A percentile compares a stretch with the other conserved stretches of the same genome.
phyloP scores from a whole-genome alignment of 2,329 filamentous ascomycete species.

The Rhinocladiella mackenziei region DNA sequence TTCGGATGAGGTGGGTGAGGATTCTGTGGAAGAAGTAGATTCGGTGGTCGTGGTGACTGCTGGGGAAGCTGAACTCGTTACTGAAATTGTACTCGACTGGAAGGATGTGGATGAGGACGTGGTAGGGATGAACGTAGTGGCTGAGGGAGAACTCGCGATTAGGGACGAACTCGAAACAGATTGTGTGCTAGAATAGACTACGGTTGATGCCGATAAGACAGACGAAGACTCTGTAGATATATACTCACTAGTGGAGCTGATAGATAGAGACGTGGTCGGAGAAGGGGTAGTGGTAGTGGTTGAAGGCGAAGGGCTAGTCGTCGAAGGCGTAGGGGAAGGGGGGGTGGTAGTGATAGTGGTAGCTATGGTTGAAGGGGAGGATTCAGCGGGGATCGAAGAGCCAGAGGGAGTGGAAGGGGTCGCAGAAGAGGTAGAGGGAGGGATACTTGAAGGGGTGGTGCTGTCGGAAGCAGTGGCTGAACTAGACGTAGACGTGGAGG shows the following conservation, averaged over 20 bases:
- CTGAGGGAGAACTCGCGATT: slow-evolving; percentile 5
- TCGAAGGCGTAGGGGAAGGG: slow-evolving; percentile 11
- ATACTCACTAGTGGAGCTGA: slow-evolving; percentile 19
- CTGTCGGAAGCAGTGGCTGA: slow-evolving; percentile 7
- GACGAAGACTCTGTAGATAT: slow-evolving; percentile 8
- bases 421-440: slow-evolving; percentile 5
- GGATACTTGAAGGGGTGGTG: slow-evolving; percentile 4
- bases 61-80: slow-evolving; percentile 16
- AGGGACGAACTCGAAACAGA: slow-evolving; percentile 7
- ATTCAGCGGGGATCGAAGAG: slow-evolving; percentile 13
- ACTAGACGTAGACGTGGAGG: slow-evolving; percentile 11
- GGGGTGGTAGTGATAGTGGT: slow-evolving; percentile 7
- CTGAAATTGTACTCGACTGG: slow-evolving; percentile 10
- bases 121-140: slow-evolving; percentile 9
- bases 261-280: slow-evolving; percentile 7
- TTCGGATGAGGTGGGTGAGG: too few relatives aligned
- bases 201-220: slow-evolving; percentile 3
- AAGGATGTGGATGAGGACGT: slow-evolving; percentile 8
- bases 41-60: slow-evolving; percentile 6
- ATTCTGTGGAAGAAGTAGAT: slow-evolving; percentile 11
- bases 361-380: slow-evolving; percentile 18
- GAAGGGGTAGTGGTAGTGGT: slow-evolving; percentile 13
- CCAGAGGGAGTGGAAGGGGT: slow-evolving; percentile 8
- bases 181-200: slow-evolving; percentile 3
- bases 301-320: slow-evolving; percentile 8